phyloP scores from a whole-genome alignment of 148 eudicot genomes.

The Salicornia ramosissima region DNA sequence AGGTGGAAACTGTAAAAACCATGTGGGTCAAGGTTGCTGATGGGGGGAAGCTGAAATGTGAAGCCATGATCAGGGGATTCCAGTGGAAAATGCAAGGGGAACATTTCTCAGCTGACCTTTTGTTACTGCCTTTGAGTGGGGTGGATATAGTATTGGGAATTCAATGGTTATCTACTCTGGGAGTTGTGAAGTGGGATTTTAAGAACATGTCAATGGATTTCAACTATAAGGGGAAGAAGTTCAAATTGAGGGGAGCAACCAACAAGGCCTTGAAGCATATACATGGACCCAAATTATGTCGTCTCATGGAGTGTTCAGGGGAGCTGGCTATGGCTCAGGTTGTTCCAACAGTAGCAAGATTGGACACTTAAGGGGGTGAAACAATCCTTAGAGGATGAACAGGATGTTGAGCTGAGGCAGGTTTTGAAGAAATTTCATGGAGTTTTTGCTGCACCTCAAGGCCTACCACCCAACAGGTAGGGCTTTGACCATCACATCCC shows the following conservation, averaged over 20 bases:
- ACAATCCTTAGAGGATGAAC: too few species aligned
- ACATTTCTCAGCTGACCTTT: background rate
- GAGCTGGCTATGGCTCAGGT: background rate
- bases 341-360: background rate
- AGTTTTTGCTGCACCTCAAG: background rate
- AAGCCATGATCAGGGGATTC: background rate
- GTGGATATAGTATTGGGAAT: background rate
- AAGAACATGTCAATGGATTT: background rate
- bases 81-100: background rate
- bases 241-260: background rate
- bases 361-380: too few species aligned
- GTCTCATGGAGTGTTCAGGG: background rate
- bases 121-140: background rate
- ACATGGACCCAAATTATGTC: too few species aligned
- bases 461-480: background rate
- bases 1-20: background rate
- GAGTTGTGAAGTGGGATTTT: background rate
- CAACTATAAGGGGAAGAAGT: too few species aligned
- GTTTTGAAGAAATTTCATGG: background rate
- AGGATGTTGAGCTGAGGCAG: background rate
- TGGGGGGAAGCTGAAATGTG: background rate
- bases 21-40: constrained; percentile 5
- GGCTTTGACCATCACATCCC: background rate
- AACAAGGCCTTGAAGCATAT: background rate
- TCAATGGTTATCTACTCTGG: background rate